These are phyloP conservation scores for Nitzschia palea DNA, from an alignment of 108 stramenopile species.

Conservation along the genomic window DNA sequence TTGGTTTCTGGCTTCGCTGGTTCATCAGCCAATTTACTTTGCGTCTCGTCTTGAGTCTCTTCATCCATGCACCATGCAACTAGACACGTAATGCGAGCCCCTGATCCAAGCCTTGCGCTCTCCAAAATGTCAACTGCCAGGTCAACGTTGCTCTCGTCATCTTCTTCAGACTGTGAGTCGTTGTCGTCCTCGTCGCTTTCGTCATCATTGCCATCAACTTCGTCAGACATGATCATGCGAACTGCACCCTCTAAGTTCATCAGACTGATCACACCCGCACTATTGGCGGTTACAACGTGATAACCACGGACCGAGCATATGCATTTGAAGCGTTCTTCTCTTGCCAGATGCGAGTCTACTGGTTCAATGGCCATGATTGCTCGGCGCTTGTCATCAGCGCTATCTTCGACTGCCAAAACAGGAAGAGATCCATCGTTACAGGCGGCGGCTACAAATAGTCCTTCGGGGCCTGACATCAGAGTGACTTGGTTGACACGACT, in stretches of 20 bases:
- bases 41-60: slow-evolving; percentile 28
- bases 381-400: slow-evolving; percentile 50
- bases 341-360: slow-evolving; percentile 69
- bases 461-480: slow-evolving; percentile 67
- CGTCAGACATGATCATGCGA: slow-evolving; percentile 72
- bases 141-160: slow-evolving; percentile 55
- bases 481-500: slow-evolving; percentile 73
- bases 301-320: slow-evolving; percentile 60
- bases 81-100: slow-evolving; percentile 84
- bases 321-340: slow-evolving; percentile 89
- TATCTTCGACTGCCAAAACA: slow-evolving; percentile 69
- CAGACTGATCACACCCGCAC: slow-evolving; percentile 82
- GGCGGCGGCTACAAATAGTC: slow-evolving; percentile 79
- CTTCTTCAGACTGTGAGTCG: slow-evolving; percentile 29
- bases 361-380: slow-evolving; percentile 92
- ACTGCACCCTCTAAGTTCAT: slow-evolving; percentile 84
- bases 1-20: slow-evolving; percentile 2
- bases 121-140: slow-evolving; percentile 79
- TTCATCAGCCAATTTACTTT: slow-evolving; percentile 26
- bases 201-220: slow-evolving; percentile 11
- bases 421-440: slow-evolving; percentile 92
- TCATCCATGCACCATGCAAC: slow-evolving; percentile 59
- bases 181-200: slow-evolving; percentile 23
- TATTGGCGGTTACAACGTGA: slow-evolving; percentile 82
- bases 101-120: slow-evolving; percentile 75